These are phyloP conservation scores for Trypanosoma melophagium DNA, from an alignment of 208 protist genomes.

Conservation along the genomic window DNA sequence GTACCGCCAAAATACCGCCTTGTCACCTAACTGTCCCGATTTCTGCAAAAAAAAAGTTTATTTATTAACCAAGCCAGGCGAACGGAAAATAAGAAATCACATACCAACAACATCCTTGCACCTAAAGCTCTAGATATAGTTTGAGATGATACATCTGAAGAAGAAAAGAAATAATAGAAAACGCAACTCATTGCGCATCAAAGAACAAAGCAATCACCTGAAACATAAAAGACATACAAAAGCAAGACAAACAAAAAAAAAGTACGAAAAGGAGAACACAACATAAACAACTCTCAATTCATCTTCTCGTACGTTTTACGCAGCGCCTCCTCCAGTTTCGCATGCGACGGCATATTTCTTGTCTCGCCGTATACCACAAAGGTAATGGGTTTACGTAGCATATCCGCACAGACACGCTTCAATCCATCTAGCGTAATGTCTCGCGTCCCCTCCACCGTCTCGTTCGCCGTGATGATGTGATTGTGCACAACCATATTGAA, in stretches of 20 bases:
- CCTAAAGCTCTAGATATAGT: too few species aligned
- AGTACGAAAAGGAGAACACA: neutral
- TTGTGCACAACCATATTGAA: slow-evolving; percentile 86
- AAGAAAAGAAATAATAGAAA: too few species aligned
- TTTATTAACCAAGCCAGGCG: too few species aligned
- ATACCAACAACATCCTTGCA: too few species aligned
- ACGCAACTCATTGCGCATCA: too few species aligned
- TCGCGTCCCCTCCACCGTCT: slow-evolving; percentile 65
- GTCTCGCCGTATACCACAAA: slow-evolving; percentile 83
- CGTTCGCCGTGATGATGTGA: slow-evolving; percentile 70
- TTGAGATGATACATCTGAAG: too few species aligned
- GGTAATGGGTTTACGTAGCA: slow-evolving; percentile 65
- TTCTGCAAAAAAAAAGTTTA: too few species aligned
- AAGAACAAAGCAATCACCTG: too few species aligned
- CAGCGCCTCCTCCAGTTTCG: slow-evolving; percentile 49
- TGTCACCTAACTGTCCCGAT: too few species aligned
- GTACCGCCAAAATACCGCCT: too few species aligned
- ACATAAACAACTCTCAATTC: slow-evolving; percentile 19
- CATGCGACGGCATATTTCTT: slow-evolving; percentile 56
- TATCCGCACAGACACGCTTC: slow-evolving; percentile 55
- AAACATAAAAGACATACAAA: too few species aligned
- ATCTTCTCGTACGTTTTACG: slow-evolving; percentile 46
- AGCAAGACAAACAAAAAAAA: neutral
- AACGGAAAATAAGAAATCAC: too few species aligned
- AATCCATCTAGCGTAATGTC: slow-evolving; percentile 74